Base-by-base conservation (phyloP, 2,329 filamentous ascomycete species). In the Kalmusia sp. region DNA sequence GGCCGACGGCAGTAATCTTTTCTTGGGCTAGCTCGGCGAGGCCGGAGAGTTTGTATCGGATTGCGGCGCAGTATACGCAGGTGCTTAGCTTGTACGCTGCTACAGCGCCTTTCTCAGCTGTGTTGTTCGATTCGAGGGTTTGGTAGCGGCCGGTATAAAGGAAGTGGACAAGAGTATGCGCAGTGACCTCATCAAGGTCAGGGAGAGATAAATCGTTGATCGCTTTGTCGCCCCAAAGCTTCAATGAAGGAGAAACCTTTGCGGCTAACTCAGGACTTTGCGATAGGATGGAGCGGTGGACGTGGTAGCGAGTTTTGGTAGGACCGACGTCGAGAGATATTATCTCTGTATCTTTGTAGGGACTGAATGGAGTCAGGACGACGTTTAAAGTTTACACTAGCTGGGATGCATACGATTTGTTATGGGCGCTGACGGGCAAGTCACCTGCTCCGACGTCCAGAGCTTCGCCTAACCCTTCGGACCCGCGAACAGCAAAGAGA, bases 61-160 rank as follows among this genome's bases (percentile, higher is more conserved):
- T 49, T 2, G 69, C 68, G 1, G 67, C 66, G 39, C 61, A 67
- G 41, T 72, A 72, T 0, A 67, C 59, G 40, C 63, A 63, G 0
- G 63, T 63, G 7, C 62, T 53, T 1, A 62, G 52, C 19, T 61
- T 67, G 48, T 67, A 68, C 5, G 24, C 50, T 1, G 50, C 21
- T 3, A 57, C 5, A 4, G 51, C 37, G 14, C 44, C 43, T 8
- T 55, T 49, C 2, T 58, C 52, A 2, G 17, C 19, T 0, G 51
- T 31, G 7, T 49, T 39, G 8, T 44, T 9, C 3, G 41, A 34
- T 4, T 47, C 28, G 6, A 68, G 50, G 2, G 51, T 51, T 33
- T 70, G 58, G 46, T 65, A 70, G 25, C 48, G 55, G 0, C 58
- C 59, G 3, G 60, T 67, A 31, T 68, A 70, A 1, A 70, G 50